Conservation (phyloP, 176 grass and related monocot species). For the Phragmites australis region DNA sequence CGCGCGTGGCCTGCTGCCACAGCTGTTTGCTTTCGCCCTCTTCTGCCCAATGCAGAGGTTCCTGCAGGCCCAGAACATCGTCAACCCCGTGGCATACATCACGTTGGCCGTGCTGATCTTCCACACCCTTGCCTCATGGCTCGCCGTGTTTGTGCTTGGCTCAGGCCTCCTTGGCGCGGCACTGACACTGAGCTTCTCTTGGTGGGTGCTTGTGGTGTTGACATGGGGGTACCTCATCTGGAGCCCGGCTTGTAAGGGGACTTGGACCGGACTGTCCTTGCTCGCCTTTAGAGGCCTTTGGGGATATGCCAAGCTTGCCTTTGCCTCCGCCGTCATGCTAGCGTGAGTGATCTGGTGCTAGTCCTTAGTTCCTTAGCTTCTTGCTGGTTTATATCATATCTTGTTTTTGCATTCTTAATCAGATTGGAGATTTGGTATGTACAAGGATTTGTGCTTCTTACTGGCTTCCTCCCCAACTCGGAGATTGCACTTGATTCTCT, state of each 20-base stretch:
- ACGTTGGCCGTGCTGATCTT: slow-evolving; percentile 47
- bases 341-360: slow-evolving; percentile 47
- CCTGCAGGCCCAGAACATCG: slow-evolving; percentile 72
- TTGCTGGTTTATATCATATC: neutral
- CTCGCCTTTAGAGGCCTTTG: slow-evolving; percentile 60
- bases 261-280: slow-evolving; percentile 54
- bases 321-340: slow-evolving; percentile 68
- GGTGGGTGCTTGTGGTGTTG: slow-evolving; percentile 59
- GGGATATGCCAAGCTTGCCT: slow-evolving; percentile 65
- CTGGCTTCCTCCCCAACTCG: slow-evolving; percentile 68
- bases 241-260: slow-evolving; percentile 60
- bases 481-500: slow-evolving; percentile 75
- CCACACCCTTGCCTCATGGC: slow-evolving; percentile 60
- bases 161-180: slow-evolving; percentile 52
- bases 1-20: slow-evolving; percentile 51
- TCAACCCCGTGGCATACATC: slow-evolving; percentile 60
- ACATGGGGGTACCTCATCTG: slow-evolving; percentile 60
- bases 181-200: slow-evolving; percentile 57
- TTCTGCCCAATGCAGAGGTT: slow-evolving; percentile 87
- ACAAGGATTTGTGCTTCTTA: slow-evolving; percentile 82
- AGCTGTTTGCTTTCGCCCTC: slow-evolving; percentile 67
- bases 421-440: slow-evolving; percentile 90
- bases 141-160: slow-evolving; percentile 49
- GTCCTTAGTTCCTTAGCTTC: neutral
- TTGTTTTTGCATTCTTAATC: slow-evolving; percentile 30